Base-by-base conservation (phyloP, 2,329 filamentous ascomycete species). In the Didymella arachidicola region DNA sequence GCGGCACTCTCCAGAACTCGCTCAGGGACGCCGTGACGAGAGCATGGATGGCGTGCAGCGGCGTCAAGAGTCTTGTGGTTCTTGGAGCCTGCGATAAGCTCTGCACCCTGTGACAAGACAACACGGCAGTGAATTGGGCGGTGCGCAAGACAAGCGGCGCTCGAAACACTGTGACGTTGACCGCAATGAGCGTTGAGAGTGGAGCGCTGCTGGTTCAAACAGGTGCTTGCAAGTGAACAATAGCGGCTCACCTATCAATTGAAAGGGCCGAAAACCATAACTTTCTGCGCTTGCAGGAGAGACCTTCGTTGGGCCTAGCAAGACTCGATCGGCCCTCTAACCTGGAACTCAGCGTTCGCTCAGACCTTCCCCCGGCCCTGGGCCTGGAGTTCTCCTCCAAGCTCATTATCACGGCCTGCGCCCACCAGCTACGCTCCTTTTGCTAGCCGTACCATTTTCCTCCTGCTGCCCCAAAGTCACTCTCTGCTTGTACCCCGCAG, bases 21-120 rank as follows among this genome's bases (percentile, higher is more conserved):
- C 46, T 61, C 63, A 66, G 63, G 63, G 56, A 62, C 63, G 53
- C 60, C 56, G 55, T 47, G 51, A 59, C 56, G 56, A 62, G 42
- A 46, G 34, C 57, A 29, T 38, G 26, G 56, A 43, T 27, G 57
- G 53, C 52, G 12, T 60, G 59, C 54, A 50, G 61, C 63, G 47
- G 63, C 61, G 59, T 53, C 59, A 55, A 66, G 55, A 46, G 12
- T 29, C 34, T 32, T 10, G 43, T 45, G 18, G 36, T 32, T 49
- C 45, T 47, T 49, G 29, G 51, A 43, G 10, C n/a, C 27, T 25
- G 19, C 38, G 36, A 60, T 34, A 49, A 48, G 41, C 38, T 51
- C 44, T 42, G 18, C 32, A 38, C 25, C 16, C n/a, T 41, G 41
- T 19, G 22, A 34, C 45, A 41, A 29, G 56, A 39, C 26, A 32